Evolutionary conservation across 1,139 yeast genomes (phyloP).

Genomic region (Zygoascus sp.): DNA sequence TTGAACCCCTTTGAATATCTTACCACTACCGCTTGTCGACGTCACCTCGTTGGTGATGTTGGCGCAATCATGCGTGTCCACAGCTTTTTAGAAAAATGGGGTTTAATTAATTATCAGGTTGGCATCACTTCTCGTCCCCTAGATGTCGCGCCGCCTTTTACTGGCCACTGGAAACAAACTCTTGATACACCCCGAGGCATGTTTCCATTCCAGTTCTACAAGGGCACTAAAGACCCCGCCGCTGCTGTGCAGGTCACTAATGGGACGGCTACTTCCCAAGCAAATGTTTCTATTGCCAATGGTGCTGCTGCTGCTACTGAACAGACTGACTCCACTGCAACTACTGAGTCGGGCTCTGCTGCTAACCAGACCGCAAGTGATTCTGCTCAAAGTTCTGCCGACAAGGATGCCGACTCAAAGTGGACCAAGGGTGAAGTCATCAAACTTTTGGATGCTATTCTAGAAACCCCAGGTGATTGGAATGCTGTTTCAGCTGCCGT

Average conservation of each 20-base stretch:
- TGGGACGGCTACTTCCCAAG: conserved; percentile 2
- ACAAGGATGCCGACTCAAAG: conserved; percentile 33
- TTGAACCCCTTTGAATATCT: conserved; percentile 89
- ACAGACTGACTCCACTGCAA: too few species aligned
- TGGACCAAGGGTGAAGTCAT: conserved; percentile 66
- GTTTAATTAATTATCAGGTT: conserved; percentile 90
- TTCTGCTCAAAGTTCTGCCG: neutral
- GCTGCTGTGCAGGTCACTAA: conserved; percentile 21
- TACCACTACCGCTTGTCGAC: conserved; percentile 88
- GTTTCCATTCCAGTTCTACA: conserved; percentile 72
- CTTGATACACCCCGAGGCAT: conserved; percentile 93
- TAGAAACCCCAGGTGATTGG: conserved; percentile 59
- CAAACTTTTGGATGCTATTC: conserved; percentile 52
- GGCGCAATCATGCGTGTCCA: conserved; percentile 90
- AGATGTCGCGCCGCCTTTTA: conserved; percentile 64
- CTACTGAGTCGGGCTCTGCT: too few species aligned
- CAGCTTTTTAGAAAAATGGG: conserved; percentile 91
- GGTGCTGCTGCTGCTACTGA: conserved; percentile 4
- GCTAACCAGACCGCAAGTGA: neutral
- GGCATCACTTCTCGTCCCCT: conserved; percentile 70
- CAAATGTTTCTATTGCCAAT: conserved; percentile 44
- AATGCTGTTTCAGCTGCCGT: conserved; percentile 60
- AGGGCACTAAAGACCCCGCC: conserved; percentile 33
- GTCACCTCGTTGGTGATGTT: conserved; percentile 94
- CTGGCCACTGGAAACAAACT: conserved; percentile 43